Evolutionary conservation across 2,329 filamentous ascomycete genomes (phyloP).

Genomic region (Madurella fahalii): DNA sequence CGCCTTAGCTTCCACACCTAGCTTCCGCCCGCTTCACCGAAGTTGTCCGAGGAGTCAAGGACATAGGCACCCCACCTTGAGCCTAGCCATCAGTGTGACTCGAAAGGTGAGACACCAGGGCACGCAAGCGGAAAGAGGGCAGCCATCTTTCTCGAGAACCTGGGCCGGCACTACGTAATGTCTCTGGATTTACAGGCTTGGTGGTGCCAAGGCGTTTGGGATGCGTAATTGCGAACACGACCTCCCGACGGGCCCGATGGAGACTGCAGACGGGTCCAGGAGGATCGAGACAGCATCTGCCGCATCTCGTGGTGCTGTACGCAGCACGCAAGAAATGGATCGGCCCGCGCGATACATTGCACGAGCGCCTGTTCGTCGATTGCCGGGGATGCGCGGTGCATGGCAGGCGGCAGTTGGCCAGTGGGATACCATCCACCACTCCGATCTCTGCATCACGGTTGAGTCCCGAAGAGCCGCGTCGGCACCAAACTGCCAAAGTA

Average conservation of each 20-base stretch:
- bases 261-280: constrained; percentile 11
- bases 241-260: not conserved
- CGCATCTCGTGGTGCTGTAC: not conserved
- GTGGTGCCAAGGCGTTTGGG: not conserved
- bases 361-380: constrained; percentile 4
- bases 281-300: constrained; percentile 12
- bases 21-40: constrained; percentile 23
- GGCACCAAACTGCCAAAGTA: not conserved
- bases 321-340: constrained; percentile 10
- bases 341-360: constrained; percentile 17
- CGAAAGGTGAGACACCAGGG: constrained; percentile 32
- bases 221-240: not conserved
- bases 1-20: constrained; percentile 5
- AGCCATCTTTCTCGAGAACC: constrained; percentile 6
- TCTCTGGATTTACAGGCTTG: not conserved
- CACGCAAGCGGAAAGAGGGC: constrained; percentile 26
- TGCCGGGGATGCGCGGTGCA: constrained; percentile 12
- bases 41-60: constrained; percentile 21
- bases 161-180: constrained; percentile 12
- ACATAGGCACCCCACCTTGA: constrained; percentile 1
- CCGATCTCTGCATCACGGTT: not conserved
- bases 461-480: not conserved
- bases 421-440: not conserved
- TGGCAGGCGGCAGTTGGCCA: not conserved
- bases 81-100: constrained; percentile 30